A percentile compares a stretch with the other conserved stretches of the same genome.
Conservation (phyloP, 2,329 filamentous ascomycete genomes). For the Trichoderma pleuroti region DNA sequence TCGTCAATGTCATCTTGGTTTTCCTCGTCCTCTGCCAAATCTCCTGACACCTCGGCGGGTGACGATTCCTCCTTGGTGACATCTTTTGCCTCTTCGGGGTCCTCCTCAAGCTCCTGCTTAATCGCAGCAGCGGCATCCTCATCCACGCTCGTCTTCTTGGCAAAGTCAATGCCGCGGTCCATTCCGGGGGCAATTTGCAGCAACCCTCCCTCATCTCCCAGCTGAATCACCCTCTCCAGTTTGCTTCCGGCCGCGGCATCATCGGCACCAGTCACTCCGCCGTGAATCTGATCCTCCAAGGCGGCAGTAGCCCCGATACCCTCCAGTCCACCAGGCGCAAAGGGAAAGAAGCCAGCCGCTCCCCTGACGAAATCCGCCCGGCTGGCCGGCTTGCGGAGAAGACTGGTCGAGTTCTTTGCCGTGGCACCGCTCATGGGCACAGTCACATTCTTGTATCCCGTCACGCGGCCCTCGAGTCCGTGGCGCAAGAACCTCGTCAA, state of each 20-base stretch:
- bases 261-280: slow-evolving; percentile 43
- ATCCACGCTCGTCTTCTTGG: slow-evolving; percentile 55
- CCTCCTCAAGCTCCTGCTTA: slow-evolving; percentile 56
- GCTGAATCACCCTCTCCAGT: slow-evolving; percentile 82
- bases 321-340: slow-evolving; percentile 86
- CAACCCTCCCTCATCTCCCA: slow-evolving; percentile 72
- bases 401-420: slow-evolving; percentile 91
- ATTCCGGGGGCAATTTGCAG: slow-evolving; percentile 82
- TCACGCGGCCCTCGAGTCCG: slow-evolving; percentile 87
- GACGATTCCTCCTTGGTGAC: slow-evolving; percentile 28
- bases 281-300: slow-evolving; percentile 70
- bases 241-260: slow-evolving; percentile 48
- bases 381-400: slow-evolving; percentile 79
- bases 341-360: slow-evolving; percentile 89
- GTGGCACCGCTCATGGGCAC: slow-evolving; percentile 84
- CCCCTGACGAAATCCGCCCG: slow-evolving; percentile 90
- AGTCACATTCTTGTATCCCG: slow-evolving; percentile 90
- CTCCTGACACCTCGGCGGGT: slow-evolving; percentile 25
- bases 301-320: slow-evolving; percentile 81
- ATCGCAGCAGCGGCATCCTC: slow-evolving; percentile 66
- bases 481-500: slow-evolving; percentile 88
- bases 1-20: slow-evolving; percentile 72
- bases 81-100: slow-evolving; percentile 41
- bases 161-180: slow-evolving; percentile 70
- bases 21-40: slow-evolving; percentile 37